Evolutionary conservation across 2,329 filamentous ascomycete species (phyloP).

Genomic region (Aureobasidium sp.): DNA sequence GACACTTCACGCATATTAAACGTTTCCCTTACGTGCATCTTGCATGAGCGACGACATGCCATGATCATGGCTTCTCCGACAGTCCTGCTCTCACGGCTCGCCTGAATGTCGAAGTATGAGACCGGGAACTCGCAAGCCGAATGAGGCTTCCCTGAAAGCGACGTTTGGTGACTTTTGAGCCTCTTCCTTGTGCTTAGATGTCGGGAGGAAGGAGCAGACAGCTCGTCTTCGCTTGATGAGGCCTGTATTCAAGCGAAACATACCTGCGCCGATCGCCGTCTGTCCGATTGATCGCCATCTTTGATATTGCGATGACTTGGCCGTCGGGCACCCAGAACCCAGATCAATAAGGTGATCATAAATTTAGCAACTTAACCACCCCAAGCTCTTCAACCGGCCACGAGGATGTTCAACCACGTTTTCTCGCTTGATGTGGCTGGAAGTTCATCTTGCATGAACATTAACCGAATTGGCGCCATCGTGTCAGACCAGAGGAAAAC

Average conservation of each 20-base stretch:
- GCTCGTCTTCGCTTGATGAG: background rate
- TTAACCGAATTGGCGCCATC: background rate
- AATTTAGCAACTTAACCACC: background rate
- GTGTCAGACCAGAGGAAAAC: background rate
- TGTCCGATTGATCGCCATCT: background rate
- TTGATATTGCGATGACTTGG: background rate
- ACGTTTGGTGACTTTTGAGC: background rate
- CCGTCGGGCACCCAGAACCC: background rate
- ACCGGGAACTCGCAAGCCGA: background rate
- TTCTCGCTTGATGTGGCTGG: background rate
- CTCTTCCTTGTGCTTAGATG: background rate
- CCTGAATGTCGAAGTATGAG: background rate
- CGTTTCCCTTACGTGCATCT: background rate
- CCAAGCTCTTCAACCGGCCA: background rate
- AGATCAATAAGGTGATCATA: background rate
- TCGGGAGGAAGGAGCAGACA: background rate
- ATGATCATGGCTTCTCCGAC: background rate
- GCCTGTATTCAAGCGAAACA: background rate
- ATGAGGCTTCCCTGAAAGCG: background rate
- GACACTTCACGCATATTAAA: background rate
- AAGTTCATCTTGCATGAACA: background rate
- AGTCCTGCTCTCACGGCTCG: background rate
- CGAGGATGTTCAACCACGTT: background rate
- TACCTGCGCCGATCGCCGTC: background rate
- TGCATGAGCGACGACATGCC: background rate